Percentiles rank a stretch among this genome's conserved stretches.
Evolutionary conservation across 1,284 basidiomycete species (phyloP).

Genomic region (Psilocybe mexicana): DNA sequence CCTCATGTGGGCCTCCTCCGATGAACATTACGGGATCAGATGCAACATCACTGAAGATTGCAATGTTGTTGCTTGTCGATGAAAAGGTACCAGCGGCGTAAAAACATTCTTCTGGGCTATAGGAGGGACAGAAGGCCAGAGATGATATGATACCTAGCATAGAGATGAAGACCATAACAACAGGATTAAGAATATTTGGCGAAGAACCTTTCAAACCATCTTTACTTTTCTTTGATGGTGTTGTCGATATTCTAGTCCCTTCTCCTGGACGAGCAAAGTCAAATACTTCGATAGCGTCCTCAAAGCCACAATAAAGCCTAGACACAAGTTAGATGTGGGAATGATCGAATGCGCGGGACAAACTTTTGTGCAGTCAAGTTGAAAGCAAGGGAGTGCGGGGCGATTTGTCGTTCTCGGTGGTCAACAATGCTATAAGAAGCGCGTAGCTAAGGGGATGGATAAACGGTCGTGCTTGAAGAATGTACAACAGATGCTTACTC

Average conservation of each 20-base stretch:
- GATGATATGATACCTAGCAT: conserved; percentile 79
- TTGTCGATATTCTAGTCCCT: conserved; percentile 74
- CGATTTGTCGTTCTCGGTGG: conserved; percentile 85
- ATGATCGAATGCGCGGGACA: conserved; percentile 4
- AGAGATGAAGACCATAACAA: neutral
- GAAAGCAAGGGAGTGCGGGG: conserved; percentile 82
- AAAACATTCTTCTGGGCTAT: conserved; percentile 53
- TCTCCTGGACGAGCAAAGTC: conserved; percentile 74
- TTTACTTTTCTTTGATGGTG: conserved; percentile 75
- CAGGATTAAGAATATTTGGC: neutral
- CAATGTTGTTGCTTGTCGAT: conserved; percentile 64
- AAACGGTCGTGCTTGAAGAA: neutral
- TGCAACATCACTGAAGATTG: conserved; percentile 70
- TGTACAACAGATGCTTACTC: conserved; percentile 47
- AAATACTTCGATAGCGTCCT: conserved; percentile 88
- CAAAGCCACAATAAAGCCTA: conserved; percentile 89
- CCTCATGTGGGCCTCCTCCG: conserved; percentile 54
- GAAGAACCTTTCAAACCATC: conserved; percentile 80
- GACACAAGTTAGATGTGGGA: neutral
- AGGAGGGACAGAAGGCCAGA: conserved; percentile 69
- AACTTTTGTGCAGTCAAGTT: conserved; percentile 70
- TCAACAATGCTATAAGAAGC: conserved; percentile 91
- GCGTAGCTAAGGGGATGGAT: conserved; percentile 58
- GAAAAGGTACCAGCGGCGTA: conserved; percentile 75
- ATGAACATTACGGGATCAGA: conserved; percentile 61